Evolutionary conservation across 2,329 filamentous ascomycete species (phyloP).

Genomic region (Setomelanomma holmii): DNA sequence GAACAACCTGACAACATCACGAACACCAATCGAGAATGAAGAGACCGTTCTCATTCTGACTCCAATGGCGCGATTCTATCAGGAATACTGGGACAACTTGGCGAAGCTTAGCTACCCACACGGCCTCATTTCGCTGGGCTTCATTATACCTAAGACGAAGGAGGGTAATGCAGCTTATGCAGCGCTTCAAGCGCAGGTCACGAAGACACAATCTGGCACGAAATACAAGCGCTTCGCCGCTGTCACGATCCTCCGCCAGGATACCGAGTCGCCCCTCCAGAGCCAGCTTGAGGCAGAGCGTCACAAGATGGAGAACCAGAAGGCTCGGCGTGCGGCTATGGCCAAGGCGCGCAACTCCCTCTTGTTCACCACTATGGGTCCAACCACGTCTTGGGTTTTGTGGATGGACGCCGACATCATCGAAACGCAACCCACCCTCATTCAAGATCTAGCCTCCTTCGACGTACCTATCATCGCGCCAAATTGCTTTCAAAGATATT

Average conservation of each 20-base stretch:
- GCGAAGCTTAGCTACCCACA: constrained; percentile 85
- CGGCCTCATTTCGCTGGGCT: constrained; percentile 91
- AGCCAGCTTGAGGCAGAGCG: constrained; percentile 88
- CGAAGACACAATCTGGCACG: constrained; percentile 82
- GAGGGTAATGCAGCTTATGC: constrained; percentile 88
- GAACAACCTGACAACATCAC: constrained; percentile 88
- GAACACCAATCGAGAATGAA: constrained; percentile 75
- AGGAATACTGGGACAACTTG: constrained; percentile 94
- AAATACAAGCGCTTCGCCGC: constrained; percentile 86
- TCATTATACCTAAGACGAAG: constrained; percentile 92
- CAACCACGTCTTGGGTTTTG: constrained; percentile 91
- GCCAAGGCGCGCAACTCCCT: constrained; percentile 91
- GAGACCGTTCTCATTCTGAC: constrained; percentile 92
- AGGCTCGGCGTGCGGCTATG: constrained; percentile 85
- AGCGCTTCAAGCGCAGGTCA: constrained; percentile 82
- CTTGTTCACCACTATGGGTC: constrained; percentile 92
- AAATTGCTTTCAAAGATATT: constrained; percentile 91
- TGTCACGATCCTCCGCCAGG: constrained; percentile 92
- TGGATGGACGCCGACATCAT: constrained; percentile 95
- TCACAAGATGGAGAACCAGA: constrained; percentile 92
- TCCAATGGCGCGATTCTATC: constrained; percentile 91
- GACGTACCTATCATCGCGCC: constrained; percentile 92
- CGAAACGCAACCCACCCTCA: constrained; percentile 82
- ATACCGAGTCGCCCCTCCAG: constrained; percentile 81
- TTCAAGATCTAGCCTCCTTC: constrained; percentile 88